phyloP scores from a whole-genome alignment of 257 asterid species.

The Coffea eugenioides region DNA sequence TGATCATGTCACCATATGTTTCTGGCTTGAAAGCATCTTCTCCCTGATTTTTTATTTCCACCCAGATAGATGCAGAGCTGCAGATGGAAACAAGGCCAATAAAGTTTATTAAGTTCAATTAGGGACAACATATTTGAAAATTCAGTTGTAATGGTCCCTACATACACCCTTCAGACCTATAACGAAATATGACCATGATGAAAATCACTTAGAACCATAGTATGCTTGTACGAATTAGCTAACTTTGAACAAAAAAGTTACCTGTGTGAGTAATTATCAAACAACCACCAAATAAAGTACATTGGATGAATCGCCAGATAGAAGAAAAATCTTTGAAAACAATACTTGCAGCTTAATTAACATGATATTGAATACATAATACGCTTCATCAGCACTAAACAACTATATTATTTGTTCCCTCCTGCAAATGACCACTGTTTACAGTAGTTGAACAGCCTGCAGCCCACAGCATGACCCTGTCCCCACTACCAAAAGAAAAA shows the following conservation, averaged over 20 bases:
- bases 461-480: background rate
- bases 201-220: background rate
- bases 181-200: background rate
- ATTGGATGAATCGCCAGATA: no score
- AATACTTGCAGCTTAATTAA: background rate
- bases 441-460: background rate
- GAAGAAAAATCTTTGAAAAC: background rate
- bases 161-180: background rate
- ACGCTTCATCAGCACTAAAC: no score
- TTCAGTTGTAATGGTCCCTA: background rate
- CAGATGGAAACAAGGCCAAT: slow-evolving; percentile 17
- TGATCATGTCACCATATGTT: slow-evolving; percentile 61
- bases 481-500: background rate
- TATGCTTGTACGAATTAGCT: background rate
- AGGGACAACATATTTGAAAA: background rate
- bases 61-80: slow-evolving; percentile 85
- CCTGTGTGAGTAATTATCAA: background rate
- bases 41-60: slow-evolving; percentile 84
- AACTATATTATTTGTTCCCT: background rate
- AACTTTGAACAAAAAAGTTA: background rate
- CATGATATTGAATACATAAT: background rate
- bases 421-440: background rate
- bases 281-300: no score
- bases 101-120: background rate
- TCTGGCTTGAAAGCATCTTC: slow-evolving; percentile 92